Evolutionary conservation across 495 filamentous ascomycete species (phyloP), one percentile per base, ranked within the genome.

Genomic region (Penicilliopsis zonata): DNA sequence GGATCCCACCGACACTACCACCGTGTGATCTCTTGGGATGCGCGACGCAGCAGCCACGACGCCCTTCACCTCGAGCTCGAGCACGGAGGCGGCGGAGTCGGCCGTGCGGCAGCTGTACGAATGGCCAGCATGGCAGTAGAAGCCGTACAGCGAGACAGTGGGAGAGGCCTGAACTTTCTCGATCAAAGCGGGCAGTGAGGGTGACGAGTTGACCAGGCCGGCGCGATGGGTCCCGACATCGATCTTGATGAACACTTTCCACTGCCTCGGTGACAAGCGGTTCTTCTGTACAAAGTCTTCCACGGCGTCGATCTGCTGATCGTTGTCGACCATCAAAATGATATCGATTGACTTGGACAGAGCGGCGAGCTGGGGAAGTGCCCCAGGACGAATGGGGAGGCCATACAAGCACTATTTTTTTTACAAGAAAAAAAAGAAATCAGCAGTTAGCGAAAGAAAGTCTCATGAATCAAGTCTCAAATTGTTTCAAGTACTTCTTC

Each of bases 381-480:
- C 42, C 31, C 45, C 41, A 14, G 50, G 45, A 25, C 41, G 44
- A 30, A 59, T 37, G 18, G 55, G 54, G 14, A 58, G 35, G 28
- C 49, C 52, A 33, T 58, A 58, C 30, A 55, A 45, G 31, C 41
- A 45, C 48, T 52, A n/a, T n/a, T n/a, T n/a, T n/a, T 23, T 40
- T 24, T 5, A 29, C n/a, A n/a, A n/a, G n/a, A n/a, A n/a, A n/a
- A n/a, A n/a, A n/a, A n/a, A n/a, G n/a, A n/a, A n/a, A n/a, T n/a
- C n/a, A n/a, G n/a, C n/a, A n/a, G n/a, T n/a, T n/a, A n/a, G n/a
- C n/a, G n/a, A n/a, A n/a, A n/a, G n/a, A n/a, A n/a, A n/a, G n/a
- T n/a, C n/a, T n/a, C n/a, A n/a, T n/a, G n/a, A n/a, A n/a, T n/a
- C n/a, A n/a, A n/a, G n/a, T n/a, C n/a, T n/a, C n/a, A n/a, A n/a